Conservation (phyloP, 305 asterid species). For the Fraxinus floribunda region DNA sequence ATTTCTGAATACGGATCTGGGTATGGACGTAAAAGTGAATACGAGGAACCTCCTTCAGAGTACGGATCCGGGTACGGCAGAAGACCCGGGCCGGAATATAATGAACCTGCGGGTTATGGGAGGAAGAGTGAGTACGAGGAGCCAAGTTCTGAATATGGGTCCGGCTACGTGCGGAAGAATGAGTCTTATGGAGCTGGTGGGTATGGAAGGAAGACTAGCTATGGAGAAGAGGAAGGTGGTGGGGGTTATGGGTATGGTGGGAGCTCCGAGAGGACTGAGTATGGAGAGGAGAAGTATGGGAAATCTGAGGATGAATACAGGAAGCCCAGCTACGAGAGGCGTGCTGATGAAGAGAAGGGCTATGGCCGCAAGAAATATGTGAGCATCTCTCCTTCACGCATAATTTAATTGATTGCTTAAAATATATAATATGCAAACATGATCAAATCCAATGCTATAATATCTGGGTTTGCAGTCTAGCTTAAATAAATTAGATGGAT, state of each 20-base stretch:
- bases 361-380: constrained; percentile 52
- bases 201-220: constrained; percentile 28
- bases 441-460: background rate
- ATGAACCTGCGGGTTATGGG: constrained; percentile 22
- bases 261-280: constrained; percentile 36
- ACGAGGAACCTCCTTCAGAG: constrained; percentile 8
- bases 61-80: constrained; percentile 33
- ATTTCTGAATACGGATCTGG: constrained; percentile 28
- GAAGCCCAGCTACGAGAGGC: constrained; percentile 65
- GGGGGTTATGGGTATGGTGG: constrained; percentile 34
- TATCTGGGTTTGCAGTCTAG: background rate
- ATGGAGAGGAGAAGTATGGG: constrained; percentile 60
- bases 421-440: background rate
- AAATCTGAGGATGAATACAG: constrained; percentile 62
- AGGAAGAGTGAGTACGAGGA: constrained; percentile 24
- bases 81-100: constrained; percentile 14
- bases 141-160: constrained; percentile 26
- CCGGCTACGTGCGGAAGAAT: constrained; percentile 34
- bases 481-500: background rate
- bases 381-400: constrained; percentile 5
- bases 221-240: constrained; percentile 28
- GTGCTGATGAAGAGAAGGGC: constrained; percentile 34
- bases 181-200: constrained; percentile 27
- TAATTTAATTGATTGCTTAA: background rate
- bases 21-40: constrained; percentile 20